Base-by-base conservation (phyloP, 2,329 filamentous ascomycete genomes). In the Alternaria angustiovoidea region DNA sequence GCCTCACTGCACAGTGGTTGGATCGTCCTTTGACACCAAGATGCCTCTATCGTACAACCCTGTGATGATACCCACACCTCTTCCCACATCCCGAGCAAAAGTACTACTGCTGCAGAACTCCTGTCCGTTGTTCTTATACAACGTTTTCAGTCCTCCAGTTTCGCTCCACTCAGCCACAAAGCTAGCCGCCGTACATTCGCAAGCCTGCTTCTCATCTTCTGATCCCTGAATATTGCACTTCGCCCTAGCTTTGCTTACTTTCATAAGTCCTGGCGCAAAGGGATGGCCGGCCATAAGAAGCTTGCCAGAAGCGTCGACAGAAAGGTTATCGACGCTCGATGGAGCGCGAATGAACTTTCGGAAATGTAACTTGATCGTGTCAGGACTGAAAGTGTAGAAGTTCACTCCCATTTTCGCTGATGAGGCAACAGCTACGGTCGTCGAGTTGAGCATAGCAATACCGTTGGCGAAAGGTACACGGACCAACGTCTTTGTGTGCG, bases 391-490 rank as follows among this genome's bases (percentile, higher is more conserved):
- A 14, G 53, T 63, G 70, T 78, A 83, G 7, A 83, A 61, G 18
- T 74, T 72, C 1, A 82, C 62, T 1, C 72, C 73, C 0, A 75
- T 61, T 8, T 66, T 75, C 2, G 73, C 74, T 1, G 74, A 73
- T 30, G 79, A 80, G 1, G 78, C 76, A 0, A 82, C 80, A 0
- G 78, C 81, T 1, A 82, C 28, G 0, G 73, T 75, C 2, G 71
- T 77, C 3, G 53, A 34, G 43, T 82, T 80, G 2, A 82, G 59
- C 47, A 72, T 62, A 0, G 66, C 68, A 11, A 82, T 70, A 1
- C 81, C 81, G 49, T 83, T 83, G 0, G 80, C 77, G 48, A 82
- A 82, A 0, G 78, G 71, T 1, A 81, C 55, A 7, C 70, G 65
- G 0, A 75, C 75, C 2, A 81, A 66, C 0, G 67, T 64, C 26